Base-by-base conservation (phyloP, 495 filamentous ascomycete species). In the Penicillium paradoxum region DNA sequence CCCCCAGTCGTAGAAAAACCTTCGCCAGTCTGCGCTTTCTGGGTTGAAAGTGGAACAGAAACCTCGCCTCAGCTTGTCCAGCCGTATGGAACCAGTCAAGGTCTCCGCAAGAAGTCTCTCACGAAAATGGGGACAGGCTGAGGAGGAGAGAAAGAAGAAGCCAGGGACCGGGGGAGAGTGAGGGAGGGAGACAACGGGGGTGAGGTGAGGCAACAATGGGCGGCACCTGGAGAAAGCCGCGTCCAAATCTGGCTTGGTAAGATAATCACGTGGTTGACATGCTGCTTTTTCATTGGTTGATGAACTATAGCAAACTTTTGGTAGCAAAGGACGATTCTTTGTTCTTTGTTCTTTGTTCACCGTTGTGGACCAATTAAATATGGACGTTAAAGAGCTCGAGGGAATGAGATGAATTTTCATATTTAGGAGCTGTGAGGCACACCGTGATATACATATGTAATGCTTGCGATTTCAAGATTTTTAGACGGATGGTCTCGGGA, bases 81-180 rank as follows among this genome's bases (percentile, higher is more conserved):
- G 71, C 71, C 71, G 66, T 64, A 60, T 70, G 67, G 58, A 75
- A 75, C 72, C 72, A 75, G 70, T 75, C 64, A 75, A 75, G 73
- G 73, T 73, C 73, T 75, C 71, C 71, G 71, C 64, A 67, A 72
- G 68, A 58, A 53, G 34, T 49, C 45, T 69, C 67, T 71, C 69
- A 72, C 70, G 68, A 71, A 49, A 67, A 67, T 61, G 65, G 72
- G 69, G 57, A 65, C 66, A 67, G 60, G 63, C 56, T 55, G 58
- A 68, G 61, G 61, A 55, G 32, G 47, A 47, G 41, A 51, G 56
- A 50, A 36, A 60, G 58, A 56, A 40, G 56, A 53, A 40, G 55
- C 46, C 44, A 53, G 45, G 50, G 52, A 56, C 51, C 45, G 32
- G 34, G 58, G 56, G 63, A 57, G 58, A 22, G 44, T 33, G 29